Conservation (phyloP, 139 green algal genomes). For the Chlamydomonas applanata region DNA sequence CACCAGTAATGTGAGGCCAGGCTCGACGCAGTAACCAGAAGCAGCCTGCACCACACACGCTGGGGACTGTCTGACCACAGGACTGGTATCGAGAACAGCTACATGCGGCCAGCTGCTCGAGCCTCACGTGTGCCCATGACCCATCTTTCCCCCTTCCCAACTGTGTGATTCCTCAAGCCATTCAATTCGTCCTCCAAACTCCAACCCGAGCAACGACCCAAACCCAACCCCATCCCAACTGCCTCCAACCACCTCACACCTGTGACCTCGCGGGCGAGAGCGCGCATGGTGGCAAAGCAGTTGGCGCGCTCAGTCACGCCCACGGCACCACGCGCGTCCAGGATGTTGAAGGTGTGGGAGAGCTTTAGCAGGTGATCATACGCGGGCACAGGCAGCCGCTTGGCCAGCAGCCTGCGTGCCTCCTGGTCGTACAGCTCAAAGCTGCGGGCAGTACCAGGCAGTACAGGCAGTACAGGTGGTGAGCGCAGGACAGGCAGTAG, state of each 20-base stretch:
- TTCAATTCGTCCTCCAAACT: too few species aligned
- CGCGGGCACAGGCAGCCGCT: slow-evolving; percentile 90
- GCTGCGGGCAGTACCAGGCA: not conserved
- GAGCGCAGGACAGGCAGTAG: not conserved
- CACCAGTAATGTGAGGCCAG: too few species aligned
- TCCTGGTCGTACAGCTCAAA: slow-evolving; percentile 52
- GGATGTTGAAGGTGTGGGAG: slow-evolving; percentile 95
- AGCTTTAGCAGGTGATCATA: slow-evolving; percentile 98
- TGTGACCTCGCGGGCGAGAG: slow-evolving; percentile 67
- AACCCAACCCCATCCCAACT: too few species aligned
- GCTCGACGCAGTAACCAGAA: too few species aligned
- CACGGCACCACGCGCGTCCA: slow-evolving; percentile 92
- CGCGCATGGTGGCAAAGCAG: slow-evolving; percentile 92
- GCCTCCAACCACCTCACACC: slow-evolving; percentile 32
- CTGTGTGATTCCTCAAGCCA: too few species aligned
- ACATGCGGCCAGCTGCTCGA: too few species aligned
- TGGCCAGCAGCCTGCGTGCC: slow-evolving; percentile 80
- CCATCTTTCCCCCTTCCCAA: too few species aligned
- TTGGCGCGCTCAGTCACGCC: slow-evolving; percentile 92
- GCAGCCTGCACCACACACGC: too few species aligned
- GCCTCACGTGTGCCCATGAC: too few species aligned
- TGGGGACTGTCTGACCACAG: too few species aligned
- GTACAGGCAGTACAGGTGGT: slow-evolving; percentile 4
- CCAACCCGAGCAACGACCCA: too few species aligned
- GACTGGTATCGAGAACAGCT: too few species aligned